Evolutionary conservation across 139 green algal species (phyloP).

Genomic region (Coccomyxa sp.): DNA sequence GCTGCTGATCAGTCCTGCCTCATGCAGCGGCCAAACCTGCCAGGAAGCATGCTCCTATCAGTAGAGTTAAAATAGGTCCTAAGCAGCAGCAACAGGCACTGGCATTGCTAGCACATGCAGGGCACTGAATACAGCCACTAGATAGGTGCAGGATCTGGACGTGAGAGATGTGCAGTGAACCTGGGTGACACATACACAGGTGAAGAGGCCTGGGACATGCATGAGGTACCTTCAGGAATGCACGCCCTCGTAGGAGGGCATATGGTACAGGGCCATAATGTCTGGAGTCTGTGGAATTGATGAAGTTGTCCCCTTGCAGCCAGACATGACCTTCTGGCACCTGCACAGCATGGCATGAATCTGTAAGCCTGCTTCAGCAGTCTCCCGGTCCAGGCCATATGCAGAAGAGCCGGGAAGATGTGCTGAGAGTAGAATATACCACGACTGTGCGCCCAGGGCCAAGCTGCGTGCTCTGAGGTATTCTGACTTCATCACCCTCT

Average conservation of each 20-base stretch:
- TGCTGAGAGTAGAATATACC: not conserved
- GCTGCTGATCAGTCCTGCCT: constrained; percentile 31
- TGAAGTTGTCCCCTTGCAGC: constrained; percentile 74
- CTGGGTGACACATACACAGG: not conserved
- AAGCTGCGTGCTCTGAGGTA: constrained; percentile 6
- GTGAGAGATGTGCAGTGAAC: not conserved
- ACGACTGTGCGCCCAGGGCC: not conserved
- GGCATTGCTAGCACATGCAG: not conserved
- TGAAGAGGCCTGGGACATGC: not conserved
- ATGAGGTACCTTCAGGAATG: constrained; percentile 38
- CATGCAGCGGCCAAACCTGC: constrained; percentile 40
- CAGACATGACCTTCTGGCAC: constrained; percentile 72
- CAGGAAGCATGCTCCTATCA: too few relatives aligned
- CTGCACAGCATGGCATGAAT: too few relatives aligned
- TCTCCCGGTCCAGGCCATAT: not conserved
- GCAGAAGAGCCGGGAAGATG: not conserved
- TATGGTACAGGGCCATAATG: constrained; percentile 75
- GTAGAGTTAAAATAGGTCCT: too few relatives aligned
- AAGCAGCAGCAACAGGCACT: not conserved
- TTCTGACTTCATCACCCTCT: constrained; percentile 43
- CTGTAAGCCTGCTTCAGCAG: not conserved
- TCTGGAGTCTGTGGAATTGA: constrained; percentile 73
- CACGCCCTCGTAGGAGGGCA: constrained; percentile 53
- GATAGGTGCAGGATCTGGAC: too few relatives aligned
- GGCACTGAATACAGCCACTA: not conserved